These are phyloP conservation scores for Pichia sp. DNA, from an alignment of 1,139 yeast species.

Conservation along the genomic window DNA sequence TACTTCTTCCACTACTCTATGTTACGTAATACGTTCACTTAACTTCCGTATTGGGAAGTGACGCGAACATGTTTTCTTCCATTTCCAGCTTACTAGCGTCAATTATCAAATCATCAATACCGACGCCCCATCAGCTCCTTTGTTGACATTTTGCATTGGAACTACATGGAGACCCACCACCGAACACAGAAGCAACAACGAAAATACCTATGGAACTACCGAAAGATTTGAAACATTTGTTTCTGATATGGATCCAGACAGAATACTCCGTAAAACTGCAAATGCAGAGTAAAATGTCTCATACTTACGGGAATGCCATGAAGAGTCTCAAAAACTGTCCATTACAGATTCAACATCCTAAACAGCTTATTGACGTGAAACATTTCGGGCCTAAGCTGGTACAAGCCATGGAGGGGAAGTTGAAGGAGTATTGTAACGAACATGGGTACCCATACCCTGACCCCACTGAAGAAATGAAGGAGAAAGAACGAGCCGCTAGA, in stretches of 20 bases:
- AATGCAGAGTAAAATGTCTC: slow-evolving; percentile 36
- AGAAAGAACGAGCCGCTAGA: not conserved
- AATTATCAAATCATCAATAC: not conserved
- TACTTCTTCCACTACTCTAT: too few relatives aligned
- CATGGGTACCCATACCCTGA: slow-evolving; percentile 36
- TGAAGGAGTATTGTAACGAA: slow-evolving; percentile 41
- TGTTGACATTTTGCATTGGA: not conserved
- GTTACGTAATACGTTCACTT: too few relatives aligned
- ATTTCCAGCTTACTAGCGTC: not conserved
- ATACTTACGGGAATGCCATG: slow-evolving; percentile 43
- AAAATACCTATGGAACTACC: slow-evolving; percentile 29
- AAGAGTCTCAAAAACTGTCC: slow-evolving; percentile 38
- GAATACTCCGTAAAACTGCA: slow-evolving; percentile 37
- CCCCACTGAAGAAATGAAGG: not conserved
- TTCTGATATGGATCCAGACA: slow-evolving; percentile 46
- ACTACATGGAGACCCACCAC: too few relatives aligned
- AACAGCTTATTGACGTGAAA: slow-evolving; percentile 43
- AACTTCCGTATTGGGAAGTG: not conserved
- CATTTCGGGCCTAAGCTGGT: slow-evolving; percentile 62
- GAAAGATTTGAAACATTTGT: slow-evolving; percentile 34
- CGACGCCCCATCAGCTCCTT: not conserved
- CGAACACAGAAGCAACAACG: too few relatives aligned
- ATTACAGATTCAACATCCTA: slow-evolving; percentile 40
- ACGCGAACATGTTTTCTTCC: not conserved
- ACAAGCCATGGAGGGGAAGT: slow-evolving; percentile 33